Evolutionary conservation across 805 yeast genomes (phyloP).

Genomic region (Nakazawaea sp.): DNA sequence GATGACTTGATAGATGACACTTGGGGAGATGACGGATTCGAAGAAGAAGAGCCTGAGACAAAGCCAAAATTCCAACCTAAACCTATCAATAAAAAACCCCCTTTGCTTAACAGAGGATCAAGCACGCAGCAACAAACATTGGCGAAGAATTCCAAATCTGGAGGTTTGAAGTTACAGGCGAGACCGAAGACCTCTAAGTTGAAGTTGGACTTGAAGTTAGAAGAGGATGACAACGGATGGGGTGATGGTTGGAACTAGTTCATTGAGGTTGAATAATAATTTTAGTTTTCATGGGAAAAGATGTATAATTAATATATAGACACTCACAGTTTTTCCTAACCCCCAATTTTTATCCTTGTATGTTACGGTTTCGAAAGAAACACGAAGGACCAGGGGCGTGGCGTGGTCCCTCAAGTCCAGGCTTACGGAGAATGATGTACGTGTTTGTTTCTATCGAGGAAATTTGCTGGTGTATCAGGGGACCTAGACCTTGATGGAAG

Average conservation of each 20-base stretch:
- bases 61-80: constrained; percentile 1
- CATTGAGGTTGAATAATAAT: constrained; percentile 13
- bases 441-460: too few species aligned
- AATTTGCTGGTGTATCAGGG: too few species aligned
- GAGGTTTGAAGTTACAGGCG: constrained; percentile 15
- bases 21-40: constrained; percentile 16
- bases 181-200: constrained; percentile 22
- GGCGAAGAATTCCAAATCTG: constrained; percentile 2
- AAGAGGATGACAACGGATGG: constrained; percentile 34
- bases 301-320: too few species aligned
- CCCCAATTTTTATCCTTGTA: too few species aligned
- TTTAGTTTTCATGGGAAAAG: too few species aligned
- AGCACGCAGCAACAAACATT: constrained; percentile 1
- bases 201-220: constrained; percentile 23
- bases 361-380: too few species aligned
- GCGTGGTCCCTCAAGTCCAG: too few species aligned
- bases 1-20: constrained; percentile 8
- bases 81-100: background rate
- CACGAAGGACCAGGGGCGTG: too few species aligned
- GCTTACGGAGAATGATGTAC: too few species aligned
- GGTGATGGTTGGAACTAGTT: constrained; percentile 27
- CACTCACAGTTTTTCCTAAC: too few species aligned
- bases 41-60: constrained; percentile 10
- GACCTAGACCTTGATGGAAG: too few species aligned
- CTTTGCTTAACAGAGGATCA: background rate